These are phyloP conservation scores for Malassezia equina DNA, from an alignment of 1,284 basidiomycete genomes.

Conservation along the genomic window DNA sequence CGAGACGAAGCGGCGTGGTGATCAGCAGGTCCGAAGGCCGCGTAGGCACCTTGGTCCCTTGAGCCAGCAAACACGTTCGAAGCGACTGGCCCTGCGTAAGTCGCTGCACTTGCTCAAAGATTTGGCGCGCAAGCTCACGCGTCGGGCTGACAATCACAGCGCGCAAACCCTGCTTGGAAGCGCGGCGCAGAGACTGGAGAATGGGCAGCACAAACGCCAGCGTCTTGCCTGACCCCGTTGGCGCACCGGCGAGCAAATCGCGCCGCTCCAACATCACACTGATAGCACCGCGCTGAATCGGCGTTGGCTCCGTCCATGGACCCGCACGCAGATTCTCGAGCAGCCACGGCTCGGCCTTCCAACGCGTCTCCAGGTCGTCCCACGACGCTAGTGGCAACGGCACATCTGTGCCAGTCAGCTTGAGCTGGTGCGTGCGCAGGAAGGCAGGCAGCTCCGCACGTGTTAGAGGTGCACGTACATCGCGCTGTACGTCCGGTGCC, in stretches of 20 bases:
- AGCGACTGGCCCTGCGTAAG: conserved; percentile 24
- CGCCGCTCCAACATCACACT: conserved; percentile 42
- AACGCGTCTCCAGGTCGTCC: conserved; percentile 34
- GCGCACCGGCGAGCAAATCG: conserved; percentile 39
- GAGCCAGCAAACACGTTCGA: conserved; percentile 34
- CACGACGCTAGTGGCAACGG: conserved; percentile 47
- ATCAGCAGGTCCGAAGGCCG: conserved; percentile 38
- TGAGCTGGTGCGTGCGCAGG: conserved; percentile 42
- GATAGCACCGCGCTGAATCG: conserved; percentile 48
- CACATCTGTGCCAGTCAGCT: conserved; percentile 48
- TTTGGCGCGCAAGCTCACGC: conserved; percentile 42
- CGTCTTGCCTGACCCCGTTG: conserved; percentile 45
- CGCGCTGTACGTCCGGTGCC: neutral
- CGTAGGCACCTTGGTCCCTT: conserved; percentile 17
- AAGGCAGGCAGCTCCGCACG: conserved; percentile 32
- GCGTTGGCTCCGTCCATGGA: conserved; percentile 43
- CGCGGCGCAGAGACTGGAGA: conserved; percentile 28
- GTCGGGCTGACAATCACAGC: conserved; percentile 43
- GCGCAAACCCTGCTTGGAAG: conserved; percentile 23
- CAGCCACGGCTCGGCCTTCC: conserved; percentile 27
- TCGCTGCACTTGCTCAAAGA: conserved; percentile 35
- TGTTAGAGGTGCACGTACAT: conserved; percentile 16
- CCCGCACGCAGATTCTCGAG: conserved; percentile 25
- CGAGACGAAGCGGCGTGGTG: conserved; percentile 41
- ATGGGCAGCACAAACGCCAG: conserved; percentile 41